A percentile compares a stretch with the other conserved stretches of the same genome.
phyloP scores from a whole-genome alignment of 1,139 yeast genomes.

The Taiozyma sp. region DNA sequence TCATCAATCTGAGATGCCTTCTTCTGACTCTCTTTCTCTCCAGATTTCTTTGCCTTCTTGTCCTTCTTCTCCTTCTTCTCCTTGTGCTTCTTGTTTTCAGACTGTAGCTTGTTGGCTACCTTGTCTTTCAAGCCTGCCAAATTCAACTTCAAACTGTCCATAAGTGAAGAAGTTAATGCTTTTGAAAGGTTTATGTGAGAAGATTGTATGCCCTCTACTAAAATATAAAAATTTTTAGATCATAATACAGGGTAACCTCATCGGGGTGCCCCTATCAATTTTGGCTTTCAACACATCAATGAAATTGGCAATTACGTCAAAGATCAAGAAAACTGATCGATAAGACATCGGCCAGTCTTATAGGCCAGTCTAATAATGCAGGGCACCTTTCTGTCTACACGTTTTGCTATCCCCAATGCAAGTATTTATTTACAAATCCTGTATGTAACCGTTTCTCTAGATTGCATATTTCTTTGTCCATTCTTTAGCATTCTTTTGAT shows the following conservation, averaged over 20 bases:
- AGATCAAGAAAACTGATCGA: not conserved
- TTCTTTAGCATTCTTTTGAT: slow-evolving; percentile 96
- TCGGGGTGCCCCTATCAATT: not conserved
- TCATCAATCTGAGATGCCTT: slow-evolving; percentile 29
- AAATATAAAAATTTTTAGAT: not conserved
- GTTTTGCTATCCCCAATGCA: not conserved
- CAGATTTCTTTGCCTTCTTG: slow-evolving; percentile 10
- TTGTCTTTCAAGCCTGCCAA: slow-evolving; percentile 26
- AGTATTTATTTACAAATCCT: slow-evolving; percentile 13
- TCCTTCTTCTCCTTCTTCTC: slow-evolving; percentile 11
- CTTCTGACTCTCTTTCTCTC: slow-evolving; percentile 7
- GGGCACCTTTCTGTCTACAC: not conserved
- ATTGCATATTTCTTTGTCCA: slow-evolving; percentile 99
- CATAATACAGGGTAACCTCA: not conserved
- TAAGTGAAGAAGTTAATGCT: not conserved
- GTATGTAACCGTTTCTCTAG: slow-evolving; percentile 26
- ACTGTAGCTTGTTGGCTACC: slow-evolving; percentile 22
- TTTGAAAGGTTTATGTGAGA: not conserved
- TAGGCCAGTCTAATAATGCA: too few relatives aligned
- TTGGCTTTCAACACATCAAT: not conserved
- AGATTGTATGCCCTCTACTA: not conserved
- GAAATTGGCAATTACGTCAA: not conserved
- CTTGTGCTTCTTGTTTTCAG: slow-evolving; percentile 11
- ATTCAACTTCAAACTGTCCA: slow-evolving; percentile 25
- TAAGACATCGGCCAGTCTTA: too few relatives aligned